Percentiles rank a stretch among this genome's conserved stretches.
phyloP scores from a whole-genome alignment of 2,329 filamentous ascomycete genomes.

The Pseudodiploospora longispora region DNA sequence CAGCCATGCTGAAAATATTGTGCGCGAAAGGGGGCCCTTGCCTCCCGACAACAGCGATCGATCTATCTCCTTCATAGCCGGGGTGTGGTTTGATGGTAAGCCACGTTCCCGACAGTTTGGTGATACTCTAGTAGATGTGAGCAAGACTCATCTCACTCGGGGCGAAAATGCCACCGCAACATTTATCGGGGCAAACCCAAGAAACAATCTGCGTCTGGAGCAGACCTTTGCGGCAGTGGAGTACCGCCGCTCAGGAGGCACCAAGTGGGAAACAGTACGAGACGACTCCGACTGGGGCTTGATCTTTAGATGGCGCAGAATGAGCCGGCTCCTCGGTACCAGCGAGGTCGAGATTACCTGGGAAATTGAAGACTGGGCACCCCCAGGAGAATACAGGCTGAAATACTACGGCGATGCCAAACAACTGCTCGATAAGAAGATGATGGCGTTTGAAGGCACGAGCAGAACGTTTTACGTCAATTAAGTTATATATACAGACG shows the following conservation, averaged over 20 bases:
- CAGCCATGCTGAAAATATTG: conserved; percentile 20
- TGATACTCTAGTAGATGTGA: conserved; percentile 48
- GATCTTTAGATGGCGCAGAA: conserved; percentile 70
- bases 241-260: conserved; percentile 16
- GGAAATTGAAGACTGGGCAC: conserved; percentile 60
- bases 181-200: conserved; percentile 81
- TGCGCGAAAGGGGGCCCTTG: conserved; percentile 38
- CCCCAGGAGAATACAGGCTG: conserved; percentile 62
- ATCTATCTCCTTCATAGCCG: conserved; percentile 70
- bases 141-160: conserved; percentile 36
- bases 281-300: conserved; percentile 77
- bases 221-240: conserved; percentile 73
- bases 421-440: conserved; percentile 44
- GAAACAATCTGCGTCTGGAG: conserved; percentile 75
- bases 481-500: background rate
- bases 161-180: conserved; percentile 56
- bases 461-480: conserved; percentile 42
- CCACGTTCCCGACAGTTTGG: conserved; percentile 63
- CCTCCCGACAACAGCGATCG: conserved; percentile 73
- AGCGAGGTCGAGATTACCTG: conserved; percentile 71
- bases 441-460: conserved; percentile 61
- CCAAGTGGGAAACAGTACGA: conserved; percentile 57
- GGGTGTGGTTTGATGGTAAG: conserved; percentile 64
- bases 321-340: conserved; percentile 59
- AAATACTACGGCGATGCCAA: conserved; percentile 79